Evolutionary conservation across 805 yeast species (phyloP), one percentile per base, ranked within the genome.

Genomic region (Sugiyamaella lignohabitans): DNA sequence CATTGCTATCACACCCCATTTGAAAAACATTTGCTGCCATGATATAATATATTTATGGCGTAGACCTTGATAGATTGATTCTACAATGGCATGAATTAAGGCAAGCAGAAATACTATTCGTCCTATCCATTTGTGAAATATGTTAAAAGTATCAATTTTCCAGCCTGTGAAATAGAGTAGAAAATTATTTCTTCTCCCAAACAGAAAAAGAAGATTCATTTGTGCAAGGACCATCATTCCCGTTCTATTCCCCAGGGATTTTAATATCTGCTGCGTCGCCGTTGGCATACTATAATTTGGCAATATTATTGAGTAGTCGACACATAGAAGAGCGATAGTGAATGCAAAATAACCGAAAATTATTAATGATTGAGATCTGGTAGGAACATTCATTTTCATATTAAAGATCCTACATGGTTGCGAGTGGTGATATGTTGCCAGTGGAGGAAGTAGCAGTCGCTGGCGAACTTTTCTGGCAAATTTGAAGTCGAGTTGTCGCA

Each of bases 131-230:
- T 65, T 52, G 63, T 86, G 95, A 56, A 74, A 78, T 22, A 71
- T 65, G 55, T 79, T 69, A 64, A 84, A 84, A 1, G 82, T 71
- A 10, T 79, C 65, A 55, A 75, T 81, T 0, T 78, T 62, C 69
- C 84, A 72, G 1, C 88, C 87, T 1, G 88, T 74, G 6, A 81
- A 46, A 57, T 65, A 67, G 50, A 75, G 75, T 56, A 84, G 68
- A 19, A 86, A 78, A 58, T 84, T 85, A 60, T 85, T 85, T 56
- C 93, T 70, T 29, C 83, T 82, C 3, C 73, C 80, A 65, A 84
- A 91, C 48, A 74, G 64, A 64, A 81, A 79, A 2, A 59, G 42
- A 37, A 60, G 52, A 8, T 59, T 63, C 1, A 68, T 45, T 58
- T 76, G 64, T 4, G 67, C 87, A 47, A 74, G 65, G 64, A 81